Evolutionary conservation across 2,329 filamentous ascomycete genomes (phyloP), one percentile per base, ranked within the genome.

Genomic region (Trichoderma afroharzianum): DNA sequence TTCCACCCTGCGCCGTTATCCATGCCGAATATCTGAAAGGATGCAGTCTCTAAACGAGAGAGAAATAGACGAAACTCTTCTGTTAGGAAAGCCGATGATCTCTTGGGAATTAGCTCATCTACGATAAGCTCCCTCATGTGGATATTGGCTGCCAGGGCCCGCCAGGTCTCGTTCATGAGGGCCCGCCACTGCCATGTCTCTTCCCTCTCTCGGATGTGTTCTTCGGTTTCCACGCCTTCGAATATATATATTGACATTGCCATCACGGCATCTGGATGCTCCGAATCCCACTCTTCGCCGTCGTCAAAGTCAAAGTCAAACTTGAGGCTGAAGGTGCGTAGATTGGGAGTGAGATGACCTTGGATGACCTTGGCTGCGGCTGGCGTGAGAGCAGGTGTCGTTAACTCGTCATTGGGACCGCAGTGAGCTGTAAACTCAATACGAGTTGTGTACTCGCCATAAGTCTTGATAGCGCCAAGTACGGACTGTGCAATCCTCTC

Each of bases 81-180:
- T 28, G 63, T 58, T 6, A 50, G 63, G 33, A 67, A 67, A 55
- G 50, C 7, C 18, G 63, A 67, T 57, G 63, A 39, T 50, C 63
- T 15, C 33, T 67, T 67, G 30, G 50, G 21, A 39, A 67, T 39
- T 26, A 58, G 12, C 26, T 18, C 14, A 30, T 67, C 50, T 5
- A 67, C 21, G 47, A 58, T 55, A 36, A 67, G 63, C 30, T 39
- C 63, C 21, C 63, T 58, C 63, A 67, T 50, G 39, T 67, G 33
- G 14, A 28, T 58, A 39, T 67, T 67, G 30, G 63, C 4, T 30
- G 50, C 33, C 30, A 67, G 32, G 30, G 63, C 47, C 26, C 12
- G 14, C 63, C 63, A 67, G n/a, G 63, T 58, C 63, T 67, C 63
- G 26, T 58, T 67, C 50, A 43, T 67, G 57, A 67, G 63, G 36